Conservation (phyloP, 2,329 filamentous ascomycete species). For the Fusarium sambucinum region DNA sequence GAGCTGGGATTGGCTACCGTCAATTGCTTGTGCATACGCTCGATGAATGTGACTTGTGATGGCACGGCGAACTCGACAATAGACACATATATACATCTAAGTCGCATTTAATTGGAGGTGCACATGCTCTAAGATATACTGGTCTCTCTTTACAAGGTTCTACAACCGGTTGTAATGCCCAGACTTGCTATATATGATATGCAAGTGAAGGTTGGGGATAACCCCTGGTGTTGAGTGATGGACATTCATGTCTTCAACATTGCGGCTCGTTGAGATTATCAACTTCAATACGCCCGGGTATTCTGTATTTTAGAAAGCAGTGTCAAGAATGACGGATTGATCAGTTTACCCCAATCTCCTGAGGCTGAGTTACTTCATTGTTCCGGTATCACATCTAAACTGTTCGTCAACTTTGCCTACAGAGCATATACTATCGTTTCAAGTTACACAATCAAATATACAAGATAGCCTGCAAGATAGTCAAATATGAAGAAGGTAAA, state of each 20-base stretch:
- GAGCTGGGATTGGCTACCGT: no score
- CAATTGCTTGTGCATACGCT: neutral
- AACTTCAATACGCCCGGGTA: neutral
- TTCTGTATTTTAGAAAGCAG: no score
- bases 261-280: neutral
- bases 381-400: neutral
- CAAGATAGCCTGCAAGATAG: neutral
- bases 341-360: no score
- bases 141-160: neutral
- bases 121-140: accelerated
- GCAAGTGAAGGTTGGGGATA: neutral
- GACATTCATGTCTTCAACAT: neutral
- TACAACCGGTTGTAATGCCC: no score
- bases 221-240: neutral
- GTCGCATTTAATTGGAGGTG: accelerated
- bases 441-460: neutral
- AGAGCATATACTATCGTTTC: no score
- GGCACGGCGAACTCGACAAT: neutral
- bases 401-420: neutral
- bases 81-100: neutral
- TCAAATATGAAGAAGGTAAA: neutral
- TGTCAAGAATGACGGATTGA: no score
- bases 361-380: no score
- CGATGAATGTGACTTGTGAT: neutral
- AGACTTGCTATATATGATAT: neutral